Conservation (phyloP, 176 grass and related monocot species). For the Miscanthus lutarioriparius region DNA sequence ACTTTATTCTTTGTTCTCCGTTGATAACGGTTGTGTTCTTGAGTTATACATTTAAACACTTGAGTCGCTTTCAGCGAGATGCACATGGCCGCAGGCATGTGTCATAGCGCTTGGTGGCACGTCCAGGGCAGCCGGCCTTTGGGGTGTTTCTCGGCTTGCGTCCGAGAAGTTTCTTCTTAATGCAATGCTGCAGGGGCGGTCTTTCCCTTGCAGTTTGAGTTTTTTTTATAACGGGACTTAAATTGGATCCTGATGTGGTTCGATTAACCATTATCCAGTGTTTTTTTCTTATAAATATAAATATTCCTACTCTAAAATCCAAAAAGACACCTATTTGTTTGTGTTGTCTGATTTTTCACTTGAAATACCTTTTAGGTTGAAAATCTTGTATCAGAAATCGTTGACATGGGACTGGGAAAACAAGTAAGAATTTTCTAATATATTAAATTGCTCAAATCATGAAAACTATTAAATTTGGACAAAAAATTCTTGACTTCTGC, state of each 20-base stretch:
- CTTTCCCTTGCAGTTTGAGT: not conserved
- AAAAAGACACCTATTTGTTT: conserved; percentile 22
- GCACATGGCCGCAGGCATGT: not conserved
- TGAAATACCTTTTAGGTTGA: conserved; percentile 59
- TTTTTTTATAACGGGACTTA: not conserved
- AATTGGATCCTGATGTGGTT: conserved; percentile 19
- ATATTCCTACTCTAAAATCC: conserved; percentile 10
- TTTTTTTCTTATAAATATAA: not conserved
- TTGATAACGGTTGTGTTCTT: not conserved
- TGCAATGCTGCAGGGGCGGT: not conserved
- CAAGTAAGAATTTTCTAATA: conserved; percentile 56
- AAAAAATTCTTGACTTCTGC: conserved; percentile 26
- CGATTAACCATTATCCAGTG: conserved; percentile 5
- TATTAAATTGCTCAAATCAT: conserved; percentile 2
- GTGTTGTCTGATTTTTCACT: conserved; percentile 24
- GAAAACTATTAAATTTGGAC: conserved; percentile 23
- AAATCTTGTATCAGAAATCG: conserved; percentile 96
- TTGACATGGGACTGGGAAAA: conserved; percentile 85
- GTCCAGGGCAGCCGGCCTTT: not conserved
- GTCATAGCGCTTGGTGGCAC: not conserved
- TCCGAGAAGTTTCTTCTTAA: not conserved
- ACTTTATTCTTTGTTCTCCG: conserved; percentile 8
- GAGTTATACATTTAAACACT: not conserved
- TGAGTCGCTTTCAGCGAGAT: not conserved
- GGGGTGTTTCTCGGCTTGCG: not conserved